Percentiles rank a stretch among this genome's conserved stretches.
These are phyloP conservation scores for Aspergillus cavernicola DNA, from an alignment of 495 filamentous ascomycete genomes.

Conservation along the genomic window DNA sequence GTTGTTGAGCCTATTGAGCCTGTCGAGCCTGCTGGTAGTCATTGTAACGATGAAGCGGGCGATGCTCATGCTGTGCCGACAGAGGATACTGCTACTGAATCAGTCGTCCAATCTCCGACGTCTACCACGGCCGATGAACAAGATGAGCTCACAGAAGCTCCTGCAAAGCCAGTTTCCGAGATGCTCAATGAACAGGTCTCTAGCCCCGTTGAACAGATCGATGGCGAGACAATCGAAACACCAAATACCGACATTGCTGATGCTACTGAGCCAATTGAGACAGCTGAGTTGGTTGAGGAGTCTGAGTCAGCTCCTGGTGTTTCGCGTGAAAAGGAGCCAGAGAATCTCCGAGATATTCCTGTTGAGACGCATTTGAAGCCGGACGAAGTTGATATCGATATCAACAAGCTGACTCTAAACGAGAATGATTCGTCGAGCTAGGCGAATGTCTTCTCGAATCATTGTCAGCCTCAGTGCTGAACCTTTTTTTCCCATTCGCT, in stretches of 20 bases:
- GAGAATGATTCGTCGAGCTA: conserved; percentile 11
- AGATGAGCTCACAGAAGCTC: conserved; percentile 2
- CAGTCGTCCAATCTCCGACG: neutral
- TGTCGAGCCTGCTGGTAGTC: neutral
- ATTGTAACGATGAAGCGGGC: neutral
- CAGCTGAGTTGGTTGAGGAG: neutral
- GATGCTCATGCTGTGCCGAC: neutral
- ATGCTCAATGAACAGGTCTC: neutral
- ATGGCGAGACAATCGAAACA: neutral
- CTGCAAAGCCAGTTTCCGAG: conserved; percentile 5
- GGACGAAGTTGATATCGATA: conserved; percentile 28
- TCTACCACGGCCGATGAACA: neutral
- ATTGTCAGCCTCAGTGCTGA: neutral
- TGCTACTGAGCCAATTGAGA: neutral
- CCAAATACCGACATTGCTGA: neutral
- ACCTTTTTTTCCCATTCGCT: conserved; percentile 1
- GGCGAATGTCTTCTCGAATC: neutral
- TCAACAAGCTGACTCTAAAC: conserved; percentile 27
- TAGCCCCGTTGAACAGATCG: neutral
- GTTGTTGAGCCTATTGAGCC: neutral
- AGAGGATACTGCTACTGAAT: neutral
- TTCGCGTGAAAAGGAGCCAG: neutral
- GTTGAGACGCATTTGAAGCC: conserved; percentile 14
- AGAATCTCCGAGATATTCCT: neutral
- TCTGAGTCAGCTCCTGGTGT: neutral